Evolutionary conservation across 2,329 filamentous ascomycete species (phyloP), one percentile per base, ranked within the genome.

Genomic region (Aspergillus fischeri): DNA sequence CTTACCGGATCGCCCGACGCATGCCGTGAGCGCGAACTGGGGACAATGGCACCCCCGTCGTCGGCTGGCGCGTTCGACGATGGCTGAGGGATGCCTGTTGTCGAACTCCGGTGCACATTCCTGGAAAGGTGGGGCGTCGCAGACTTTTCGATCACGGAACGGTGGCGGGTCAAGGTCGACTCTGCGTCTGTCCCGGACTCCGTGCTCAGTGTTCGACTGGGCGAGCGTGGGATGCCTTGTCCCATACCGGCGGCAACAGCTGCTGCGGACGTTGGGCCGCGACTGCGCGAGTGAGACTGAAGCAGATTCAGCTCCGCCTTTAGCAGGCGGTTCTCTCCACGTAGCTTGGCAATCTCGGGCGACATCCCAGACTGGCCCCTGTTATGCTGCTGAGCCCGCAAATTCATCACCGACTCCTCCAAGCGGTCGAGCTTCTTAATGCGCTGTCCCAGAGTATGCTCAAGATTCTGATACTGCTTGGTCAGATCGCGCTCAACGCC

Each of bases 401-500:
- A 83, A 63, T 87, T 89, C 59, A 89, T 83, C 44, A 94, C 86
- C 45, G 91, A 83, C 17, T 87, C 85, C 74, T 99, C 94, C 0
- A 99, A 81, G 2, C 90, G 85, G 63, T 97, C 93, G 29, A 99
- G 83, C 65, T 91, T 91, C 78, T 95, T 94, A 58, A 88, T 83
- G 17, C 92, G 87, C 27, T 86, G 77, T 54, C 94, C 90, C 28
- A 97, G 84, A 41, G 86, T 90, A 64, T 86, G 86, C 73, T 97
- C 92, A 1, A 99, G 81, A 0, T 83, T 85, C 67, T 95, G 90
- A 68, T 97, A 97, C 68, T 97, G 92, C 61, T 91, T 90, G 78
- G 87, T 88, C n/a, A 97, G 77, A 59, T 96, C 90, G 51, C 90
- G 87, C 73, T 99, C 94, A n/a, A 97, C 87, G 6, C 82, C 80